Percentiles rank a stretch among this genome's conserved stretches.
Conservation (phyloP, 768 basidiomycete species). For the Suillus fuscotomentosus region DNA sequence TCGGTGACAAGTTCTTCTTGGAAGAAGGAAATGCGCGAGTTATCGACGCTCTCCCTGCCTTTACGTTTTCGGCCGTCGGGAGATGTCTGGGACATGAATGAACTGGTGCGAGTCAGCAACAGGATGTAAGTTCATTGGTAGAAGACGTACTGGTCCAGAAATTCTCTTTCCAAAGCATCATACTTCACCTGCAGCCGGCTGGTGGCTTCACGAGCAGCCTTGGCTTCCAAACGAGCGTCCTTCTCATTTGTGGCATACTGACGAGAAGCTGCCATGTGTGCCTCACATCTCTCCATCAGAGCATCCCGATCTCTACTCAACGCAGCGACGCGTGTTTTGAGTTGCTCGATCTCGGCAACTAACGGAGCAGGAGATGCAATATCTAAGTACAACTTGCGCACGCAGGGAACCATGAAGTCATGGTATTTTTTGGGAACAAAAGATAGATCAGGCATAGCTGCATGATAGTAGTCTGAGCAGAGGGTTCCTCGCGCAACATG, state of each 20-base stretch:
- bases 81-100: not conserved
- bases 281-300: conserved; percentile 44
- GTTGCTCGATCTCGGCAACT: conserved; percentile 33
- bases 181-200: conserved; percentile 38
- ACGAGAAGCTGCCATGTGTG: conserved; percentile 33
- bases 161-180: conserved; percentile 26
- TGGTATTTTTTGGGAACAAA: conserved; percentile 58
- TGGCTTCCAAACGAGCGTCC: conserved; percentile 25
- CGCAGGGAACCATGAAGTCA: conserved; percentile 53
- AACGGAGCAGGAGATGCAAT: conserved; percentile 22
- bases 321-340: conserved; percentile 37
- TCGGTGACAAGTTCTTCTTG: not conserved
- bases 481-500: not conserved
- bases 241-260: conserved; percentile 33
- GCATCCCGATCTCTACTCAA: conserved; percentile 41
- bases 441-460: conserved; percentile 47
- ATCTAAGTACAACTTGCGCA: conserved; percentile 57
- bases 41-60: not conserved
- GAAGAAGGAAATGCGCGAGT: not conserved
- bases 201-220: conserved; percentile 37
- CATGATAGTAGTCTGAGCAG: not conserved
- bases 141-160: conserved; percentile 1
- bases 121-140: not conserved
- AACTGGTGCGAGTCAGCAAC: not conserved
- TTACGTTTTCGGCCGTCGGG: conserved; percentile 5